These are phyloP conservation scores for Penicillium taxi DNA, from an alignment of 495 filamentous ascomycete genomes.

Conservation along the genomic window DNA sequence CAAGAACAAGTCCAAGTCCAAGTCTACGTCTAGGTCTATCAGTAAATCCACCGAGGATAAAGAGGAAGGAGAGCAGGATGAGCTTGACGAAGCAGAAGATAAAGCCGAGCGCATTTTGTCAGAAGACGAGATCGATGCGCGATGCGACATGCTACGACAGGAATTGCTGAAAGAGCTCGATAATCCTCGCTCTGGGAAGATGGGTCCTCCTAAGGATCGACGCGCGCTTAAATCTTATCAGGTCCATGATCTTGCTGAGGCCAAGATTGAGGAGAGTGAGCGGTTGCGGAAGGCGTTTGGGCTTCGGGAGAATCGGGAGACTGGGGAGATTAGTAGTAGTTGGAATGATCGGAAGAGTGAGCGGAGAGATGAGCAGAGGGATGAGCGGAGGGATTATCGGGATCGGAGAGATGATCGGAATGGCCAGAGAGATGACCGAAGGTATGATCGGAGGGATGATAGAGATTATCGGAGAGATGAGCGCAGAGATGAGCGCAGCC, in stretches of 20 bases:
- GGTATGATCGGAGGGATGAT: too few species aligned
- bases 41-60: slow-evolving; percentile 9
- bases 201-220: slow-evolving; percentile 25
- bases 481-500: too few species aligned
- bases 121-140: slow-evolving; percentile 33
- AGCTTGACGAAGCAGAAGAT: slow-evolving; percentile 50
- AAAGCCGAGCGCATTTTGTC: slow-evolving; percentile 28
- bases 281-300: slow-evolving; percentile 79
- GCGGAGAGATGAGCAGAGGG: slow-evolving; percentile 23
- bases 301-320: slow-evolving; percentile 81
- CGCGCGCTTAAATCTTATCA: slow-evolving; percentile 76
- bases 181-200: background rate
- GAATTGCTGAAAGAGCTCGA: slow-evolving; percentile 30
- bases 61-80: slow-evolving; percentile 64
- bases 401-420: too few species aligned
- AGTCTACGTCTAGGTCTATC: background rate
- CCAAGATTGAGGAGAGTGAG: slow-evolving; percentile 95
- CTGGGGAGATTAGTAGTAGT: slow-evolving; percentile 61
- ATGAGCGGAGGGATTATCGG: too few species aligned
- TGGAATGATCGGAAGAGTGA: slow-evolving; percentile 30
- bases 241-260: slow-evolving; percentile 91
- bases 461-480: too few species aligned
- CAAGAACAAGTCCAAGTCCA: slow-evolving; percentile 8
- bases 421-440: too few species aligned
- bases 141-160: slow-evolving; percentile 24